Conservation (phyloP, 495 filamentous ascomycete species). For the Penicillium chermesinum region DNA sequence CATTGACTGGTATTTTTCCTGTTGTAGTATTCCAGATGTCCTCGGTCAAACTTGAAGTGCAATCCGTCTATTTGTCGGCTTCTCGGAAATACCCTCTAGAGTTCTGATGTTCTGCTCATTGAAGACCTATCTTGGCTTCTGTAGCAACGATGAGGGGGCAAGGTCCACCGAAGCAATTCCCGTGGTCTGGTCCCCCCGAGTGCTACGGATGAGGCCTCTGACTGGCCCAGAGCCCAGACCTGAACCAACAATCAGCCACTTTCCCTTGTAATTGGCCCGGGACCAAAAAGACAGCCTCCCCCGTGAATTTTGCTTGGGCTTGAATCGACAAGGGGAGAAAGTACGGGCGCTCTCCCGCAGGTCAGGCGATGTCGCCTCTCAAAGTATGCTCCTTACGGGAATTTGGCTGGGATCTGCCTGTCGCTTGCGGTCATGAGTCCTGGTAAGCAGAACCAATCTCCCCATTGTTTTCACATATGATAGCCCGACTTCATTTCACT, state of each 20-base stretch:
- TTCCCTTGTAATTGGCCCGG: constrained; percentile 13
- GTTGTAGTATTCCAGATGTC: not conserved
- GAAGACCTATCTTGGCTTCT: no score
- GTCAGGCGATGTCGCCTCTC: constrained; percentile 23
- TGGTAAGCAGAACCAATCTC: constrained; percentile 6
- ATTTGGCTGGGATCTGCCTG: not conserved
- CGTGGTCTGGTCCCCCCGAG: not conserved
- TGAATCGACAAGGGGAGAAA: not conserved
- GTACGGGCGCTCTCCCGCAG: constrained; percentile 1
- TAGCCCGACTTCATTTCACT: constrained; percentile 8
- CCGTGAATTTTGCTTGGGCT: constrained; percentile 10
- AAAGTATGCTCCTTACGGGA: not conserved
- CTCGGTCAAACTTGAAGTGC: not conserved
- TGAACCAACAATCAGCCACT: constrained; percentile 8
- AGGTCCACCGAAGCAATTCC: not conserved
- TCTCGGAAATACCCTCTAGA: no score
- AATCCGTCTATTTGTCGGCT: no score
- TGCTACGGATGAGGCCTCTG: constrained; percentile 1
- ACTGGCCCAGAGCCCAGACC: constrained; percentile 12
- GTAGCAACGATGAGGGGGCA: not conserved
- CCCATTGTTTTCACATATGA: constrained; percentile 11
- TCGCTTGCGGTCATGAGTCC: constrained; percentile 13
- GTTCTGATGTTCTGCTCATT: no score
- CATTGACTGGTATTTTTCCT: no score
- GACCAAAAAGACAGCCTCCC: constrained; percentile 12